Evolutionary conservation across 495 filamentous ascomycete genomes (phyloP), one percentile per base, ranked within the genome.

Genomic region (Choiromyces venosus): DNA sequence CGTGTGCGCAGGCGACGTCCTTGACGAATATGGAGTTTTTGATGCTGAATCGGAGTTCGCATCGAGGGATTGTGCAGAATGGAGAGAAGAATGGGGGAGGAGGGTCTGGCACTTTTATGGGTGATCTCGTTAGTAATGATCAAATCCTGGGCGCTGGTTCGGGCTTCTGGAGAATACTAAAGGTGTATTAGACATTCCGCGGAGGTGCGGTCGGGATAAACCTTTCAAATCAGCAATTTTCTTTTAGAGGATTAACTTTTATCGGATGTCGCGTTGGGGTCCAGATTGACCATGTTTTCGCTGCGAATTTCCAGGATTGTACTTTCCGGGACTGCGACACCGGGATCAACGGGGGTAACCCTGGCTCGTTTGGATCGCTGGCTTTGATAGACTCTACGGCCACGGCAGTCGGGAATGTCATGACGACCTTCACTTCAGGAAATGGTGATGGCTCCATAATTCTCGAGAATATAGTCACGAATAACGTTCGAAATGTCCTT

Each of bases 1-100:
- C 97, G 80, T 93, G 97, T 6, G 92, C 91, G 42, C 94, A 97
- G 80, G 94, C 93, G 10, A 97, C 93, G 4, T 92, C 89, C 76
- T 83, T 95, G 68, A 92, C 96, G 82, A 96, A 97, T 82, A 90
- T 96, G 71, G 87, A 89, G 71, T 94, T 97, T n/a, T n/a, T n/a
- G n/a, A 94, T 96, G 93, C 84, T 88, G 80, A 87, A 86, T 70
- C 21, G 12, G 0, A 69, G 68, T 44, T 39, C 36, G 74, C 86
- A 75, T 79, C 83, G 69, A 25, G 86, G 86, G 12, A 83, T 87
- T 35, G 76, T 83, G 66, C 75, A 84, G 9, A 72, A 80, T 36
- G 67, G 44, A 35, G 39, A 37, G 52, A 52, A 37, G n/a, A n/a
- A n/a, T n/a, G n/a, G n/a, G n/a, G 68, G 76, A 18, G 84, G 83